Percentiles rank a stretch among this genome's conserved stretches.
These are phyloP conservation scores for Helianthus annuus DNA, from an alignment of 129 eudicot genomes.

Conservation along the genomic window DNA sequence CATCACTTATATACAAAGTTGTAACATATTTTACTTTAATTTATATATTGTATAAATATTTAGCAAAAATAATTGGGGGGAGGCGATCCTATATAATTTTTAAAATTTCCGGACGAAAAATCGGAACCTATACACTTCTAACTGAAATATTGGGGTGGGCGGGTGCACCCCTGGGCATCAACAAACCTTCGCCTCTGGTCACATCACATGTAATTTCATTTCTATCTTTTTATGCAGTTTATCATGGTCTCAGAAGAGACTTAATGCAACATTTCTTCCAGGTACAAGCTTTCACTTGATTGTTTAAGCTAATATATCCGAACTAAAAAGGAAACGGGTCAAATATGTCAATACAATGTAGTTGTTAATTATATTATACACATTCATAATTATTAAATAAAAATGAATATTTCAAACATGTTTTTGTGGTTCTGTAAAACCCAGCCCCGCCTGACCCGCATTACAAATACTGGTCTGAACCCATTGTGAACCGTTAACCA, in stretches of 20 bases:
- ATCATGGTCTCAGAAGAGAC: slow-evolving; percentile 75
- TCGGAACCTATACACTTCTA: no score
- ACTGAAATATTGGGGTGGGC: no score
- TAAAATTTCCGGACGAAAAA: no score
- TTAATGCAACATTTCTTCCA: slow-evolving; percentile 63
- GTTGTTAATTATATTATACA: background rate
- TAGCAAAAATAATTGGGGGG: no score
- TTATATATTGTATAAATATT: no score
- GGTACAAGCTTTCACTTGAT: slow-evolving; percentile 33
- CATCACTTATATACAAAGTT: no score
- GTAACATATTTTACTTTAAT: no score
- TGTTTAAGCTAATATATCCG: background rate
- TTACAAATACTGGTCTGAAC: no score
- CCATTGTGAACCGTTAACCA: no score
- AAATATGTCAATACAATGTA: background rate
- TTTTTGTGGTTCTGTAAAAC: background rate
- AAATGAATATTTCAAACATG: background rate
- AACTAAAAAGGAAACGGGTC: background rate
- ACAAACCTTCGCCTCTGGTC: no score
- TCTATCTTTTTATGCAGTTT: slow-evolving; percentile 41
- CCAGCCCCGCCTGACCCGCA: background rate
- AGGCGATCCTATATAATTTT: no score
- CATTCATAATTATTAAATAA: background rate
- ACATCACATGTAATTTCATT: background rate
- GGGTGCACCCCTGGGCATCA: no score